These are phyloP conservation scores for Thielaviopsis ethacetica DNA, from an alignment of 2,329 filamentous ascomycete genomes.

Conservation along the genomic window DNA sequence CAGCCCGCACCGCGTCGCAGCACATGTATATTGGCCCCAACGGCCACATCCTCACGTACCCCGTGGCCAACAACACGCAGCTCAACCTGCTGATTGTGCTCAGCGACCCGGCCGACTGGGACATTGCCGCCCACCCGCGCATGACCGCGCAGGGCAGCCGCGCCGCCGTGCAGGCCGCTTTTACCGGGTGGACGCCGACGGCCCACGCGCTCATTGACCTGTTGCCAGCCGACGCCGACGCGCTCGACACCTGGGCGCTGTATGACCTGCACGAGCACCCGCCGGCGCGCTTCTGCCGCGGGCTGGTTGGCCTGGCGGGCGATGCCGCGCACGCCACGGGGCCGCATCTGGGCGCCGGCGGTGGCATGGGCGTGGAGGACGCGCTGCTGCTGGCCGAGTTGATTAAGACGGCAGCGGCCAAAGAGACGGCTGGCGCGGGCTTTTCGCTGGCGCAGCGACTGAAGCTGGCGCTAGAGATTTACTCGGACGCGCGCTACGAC, in stretches of 20 bases:
- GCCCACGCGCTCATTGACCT: constrained; percentile 23
- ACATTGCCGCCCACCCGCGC: constrained; percentile 11
- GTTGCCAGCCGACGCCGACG: constrained; percentile 24
- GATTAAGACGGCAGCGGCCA: background rate
- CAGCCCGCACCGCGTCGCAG: constrained; percentile 29
- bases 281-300: constrained; percentile 10
- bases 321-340: constrained; percentile 17
- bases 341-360: constrained; percentile 16
- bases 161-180: background rate
- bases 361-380: constrained; percentile 18
- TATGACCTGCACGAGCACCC: constrained; percentile 12
- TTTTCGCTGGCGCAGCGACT: background rate
- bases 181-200: constrained; percentile 6
- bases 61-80: constrained; percentile 36
- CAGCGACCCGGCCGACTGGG: constrained; percentile 24
- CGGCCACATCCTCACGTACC: constrained; percentile 44
- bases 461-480: constrained; percentile 16
- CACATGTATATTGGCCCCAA: constrained; percentile 41
- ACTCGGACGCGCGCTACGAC: constrained; percentile 17
- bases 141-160: background rate
- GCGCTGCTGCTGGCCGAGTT: constrained; percentile 9
- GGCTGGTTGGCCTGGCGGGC: constrained; percentile 14
- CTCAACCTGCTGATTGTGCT: constrained; percentile 40
- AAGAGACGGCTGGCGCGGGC: background rate
- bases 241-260: constrained; percentile 21